phyloP scores from a whole-genome alignment of 192 early-diverging fungal species.

The Backusella australiensis region DNA sequence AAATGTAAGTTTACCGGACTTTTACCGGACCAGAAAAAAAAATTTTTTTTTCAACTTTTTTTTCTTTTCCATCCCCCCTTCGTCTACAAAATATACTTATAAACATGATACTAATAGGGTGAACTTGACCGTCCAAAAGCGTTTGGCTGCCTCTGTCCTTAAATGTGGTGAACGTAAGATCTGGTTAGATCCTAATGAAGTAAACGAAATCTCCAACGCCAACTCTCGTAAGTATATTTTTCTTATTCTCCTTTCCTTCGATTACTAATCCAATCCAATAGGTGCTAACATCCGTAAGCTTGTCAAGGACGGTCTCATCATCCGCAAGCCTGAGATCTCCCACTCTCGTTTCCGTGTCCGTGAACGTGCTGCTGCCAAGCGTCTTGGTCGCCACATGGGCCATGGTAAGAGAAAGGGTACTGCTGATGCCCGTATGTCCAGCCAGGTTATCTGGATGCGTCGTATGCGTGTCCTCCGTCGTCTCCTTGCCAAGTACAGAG shows the following conservation, averaged over 20 bases:
- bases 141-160: conserved; percentile 94
- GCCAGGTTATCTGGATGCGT: conserved; percentile 95
- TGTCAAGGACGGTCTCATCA: conserved; percentile 95
- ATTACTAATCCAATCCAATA: conserved; percentile 21
- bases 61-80: not conserved
- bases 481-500: conserved; percentile 96
- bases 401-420: conserved; percentile 94
- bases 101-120: conserved; percentile 52
- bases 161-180: conserved; percentile 98
- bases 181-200: conserved; percentile 98
- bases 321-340: conserved; percentile 86
- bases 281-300: conserved; percentile 97
- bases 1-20: not conserved
- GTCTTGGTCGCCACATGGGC: conserved; percentile 94
- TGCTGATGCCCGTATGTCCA: conserved; percentile 97
- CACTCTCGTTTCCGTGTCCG: conserved; percentile 94
- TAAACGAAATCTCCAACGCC: conserved; percentile 90
- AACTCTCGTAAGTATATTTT: conserved; percentile 87
- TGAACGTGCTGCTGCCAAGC: conserved; percentile 90
- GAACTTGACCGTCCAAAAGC: conserved; percentile 87
- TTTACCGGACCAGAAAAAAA: not conserved
- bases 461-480: conserved; percentile 95
- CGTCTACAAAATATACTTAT: not conserved
- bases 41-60: not conserved
- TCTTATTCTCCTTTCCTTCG: not conserved